phyloP scores from a whole-genome alignment of 2,329 filamentous ascomycete genomes.

The Scedosporium apiospermum region DNA sequence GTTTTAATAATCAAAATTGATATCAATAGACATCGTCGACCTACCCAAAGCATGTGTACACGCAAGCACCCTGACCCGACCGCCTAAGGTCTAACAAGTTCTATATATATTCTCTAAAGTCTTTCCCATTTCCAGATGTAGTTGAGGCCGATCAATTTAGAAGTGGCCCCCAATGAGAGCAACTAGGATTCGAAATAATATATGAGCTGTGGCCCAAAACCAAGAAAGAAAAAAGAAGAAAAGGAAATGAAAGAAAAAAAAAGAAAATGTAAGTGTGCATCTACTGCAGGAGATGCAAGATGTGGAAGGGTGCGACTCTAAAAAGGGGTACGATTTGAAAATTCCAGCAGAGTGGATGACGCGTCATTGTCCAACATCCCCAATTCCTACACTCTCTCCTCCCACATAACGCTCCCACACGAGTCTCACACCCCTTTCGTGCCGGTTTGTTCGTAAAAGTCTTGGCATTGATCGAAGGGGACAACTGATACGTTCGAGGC shows the following conservation, averaged over 20 bases:
- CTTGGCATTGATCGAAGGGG: too few relatives aligned
- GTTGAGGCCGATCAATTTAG: background rate
- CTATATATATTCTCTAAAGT: too few relatives aligned
- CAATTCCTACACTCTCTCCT: background rate
- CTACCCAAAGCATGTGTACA: background rate
- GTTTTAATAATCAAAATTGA: slow-evolving; percentile 1
- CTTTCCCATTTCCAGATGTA: too few relatives aligned
- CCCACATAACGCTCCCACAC: background rate
- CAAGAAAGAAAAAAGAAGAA: background rate
- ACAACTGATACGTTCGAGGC: too few relatives aligned
- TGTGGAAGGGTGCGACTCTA: background rate
- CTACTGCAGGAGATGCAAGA: background rate
- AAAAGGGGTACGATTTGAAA: background rate
- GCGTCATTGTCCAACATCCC: background rate
- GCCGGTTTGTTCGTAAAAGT: too few relatives aligned
- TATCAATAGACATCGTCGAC: background rate
- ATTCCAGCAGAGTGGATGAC: slow-evolving; percentile 5
- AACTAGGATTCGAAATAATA: background rate
- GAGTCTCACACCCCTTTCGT: background rate
- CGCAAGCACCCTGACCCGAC: background rate
- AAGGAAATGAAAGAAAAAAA: too few relatives aligned
- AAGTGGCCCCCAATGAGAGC: too few relatives aligned
- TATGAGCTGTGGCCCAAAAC: background rate
- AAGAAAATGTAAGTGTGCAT: background rate
- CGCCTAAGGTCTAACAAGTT: too few relatives aligned